Base-by-base conservation (phyloP, 495 filamentous ascomycete species). In the Collariella sp. region DNA sequence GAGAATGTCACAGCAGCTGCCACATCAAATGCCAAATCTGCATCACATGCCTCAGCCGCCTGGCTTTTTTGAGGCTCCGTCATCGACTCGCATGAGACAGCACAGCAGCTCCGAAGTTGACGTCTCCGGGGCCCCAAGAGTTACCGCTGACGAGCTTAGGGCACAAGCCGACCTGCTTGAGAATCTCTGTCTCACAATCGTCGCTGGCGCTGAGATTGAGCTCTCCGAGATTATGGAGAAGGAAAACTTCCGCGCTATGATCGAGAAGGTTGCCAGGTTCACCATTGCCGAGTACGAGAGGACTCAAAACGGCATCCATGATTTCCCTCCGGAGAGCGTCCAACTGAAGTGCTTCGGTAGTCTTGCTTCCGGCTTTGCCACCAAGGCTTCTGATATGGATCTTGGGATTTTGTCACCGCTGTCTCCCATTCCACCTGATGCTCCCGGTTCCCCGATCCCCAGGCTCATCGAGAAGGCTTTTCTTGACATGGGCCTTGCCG, bases 341-440 rank as follows among this genome's bases (percentile, higher is more conserved):
- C 70, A 79, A 33, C 69, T 91, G 6, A 76, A 78, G 54, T 83
- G 80, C 54, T 89, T 87, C 58, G 87, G 87, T 2, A 89, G 87
- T 58, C 73, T 89, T 39, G 74, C 73, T 10, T 86, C 85, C 10
- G 86, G 85, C 0, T 88, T 89, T 64, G 86, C 85, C 6, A 84
- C 81, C 7, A 81, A 80, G 63, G 77, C 76, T 10, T 85, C 87
- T 1, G 86, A 89, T 61, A 84, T 91, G 80, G 87, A 89, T 65
- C 72, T 89, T 15, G 82, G 79, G 5, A 72, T 89, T 46, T 63
- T 86, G n/a, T 80, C 80, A 19, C 76, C 76, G 29, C 64, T 74
- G 56, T 83, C 80, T 2, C 52, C 38, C 10, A 52, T 69, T 4
- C 63, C 70, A n/a, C 75, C 79, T 2, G 73, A 78, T 60, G 72